Base-by-base conservation (phyloP, 2,329 filamentous ascomycete genomes). In the Calonectria crousiana region DNA sequence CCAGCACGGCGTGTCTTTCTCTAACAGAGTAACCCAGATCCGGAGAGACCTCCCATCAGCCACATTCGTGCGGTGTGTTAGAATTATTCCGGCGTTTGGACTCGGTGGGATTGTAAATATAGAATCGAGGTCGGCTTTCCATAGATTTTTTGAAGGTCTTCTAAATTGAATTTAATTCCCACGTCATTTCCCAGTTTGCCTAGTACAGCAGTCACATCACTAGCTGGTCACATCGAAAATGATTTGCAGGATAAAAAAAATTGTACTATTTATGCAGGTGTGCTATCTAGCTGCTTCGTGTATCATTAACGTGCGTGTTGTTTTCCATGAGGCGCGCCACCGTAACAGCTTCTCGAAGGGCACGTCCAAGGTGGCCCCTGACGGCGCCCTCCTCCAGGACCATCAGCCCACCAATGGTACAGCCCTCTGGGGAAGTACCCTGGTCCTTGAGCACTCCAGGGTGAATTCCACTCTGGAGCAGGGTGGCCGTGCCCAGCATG, bases 351-450 rank as follows among this genome's bases (percentile, higher is more conserved):
- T 89, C 87, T n/a, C 88, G 80, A 18, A 89, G 79, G 1, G 86
- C 86, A 23, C 83, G 82, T 0, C 85, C 85, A 41, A 87, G 76
- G 67, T 84, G 83, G 0, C 85, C 85, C 74, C 90, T 85, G 9
- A 92, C 86, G 0, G 85, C 86, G 6, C 87, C 88, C 75, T 92
- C 90, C 81, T 93, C 91, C 34, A 93, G 78, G n/a, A 89, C 88
- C 83, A 91, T 84, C 51, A 93, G 79, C 0, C 91, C 91, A 2
- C 86, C 89, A 71, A 92, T 91, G 0, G 91, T 92, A 78, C 90
- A 92, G 0, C 91, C 91, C 6, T 89, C 91, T 0, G 91, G 90
- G 4, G 90, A 91, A 1, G 86, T 88, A 0, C 91, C 90, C 81
- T 91, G 90, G 66, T 92, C 90, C 74, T 87, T 86, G 26, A 92